Evolutionary conservation across 2,329 filamentous ascomycete species (phyloP).

Genomic region (Hymenoscyphus salicellus): DNA sequence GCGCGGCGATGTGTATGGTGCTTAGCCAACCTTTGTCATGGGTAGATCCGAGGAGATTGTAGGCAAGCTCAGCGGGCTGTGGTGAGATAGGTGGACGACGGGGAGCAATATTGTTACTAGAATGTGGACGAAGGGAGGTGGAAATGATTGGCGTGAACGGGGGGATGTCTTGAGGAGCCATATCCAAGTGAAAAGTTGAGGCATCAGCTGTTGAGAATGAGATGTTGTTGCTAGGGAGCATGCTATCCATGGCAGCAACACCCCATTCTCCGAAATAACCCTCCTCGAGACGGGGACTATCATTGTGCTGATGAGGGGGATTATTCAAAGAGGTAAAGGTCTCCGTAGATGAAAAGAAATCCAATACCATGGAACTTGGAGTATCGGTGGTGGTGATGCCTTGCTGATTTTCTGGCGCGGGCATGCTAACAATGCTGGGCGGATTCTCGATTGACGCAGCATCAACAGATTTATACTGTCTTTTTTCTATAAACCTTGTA

Average conservation of each 20-base stretch:
- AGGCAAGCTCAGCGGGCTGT: not conserved
- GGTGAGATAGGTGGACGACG: slow-evolving; percentile 3
- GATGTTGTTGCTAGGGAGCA: not conserved
- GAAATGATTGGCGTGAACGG: not conserved
- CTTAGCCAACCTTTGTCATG: not conserved
- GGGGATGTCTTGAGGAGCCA: not conserved
- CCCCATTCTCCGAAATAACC: not conserved
- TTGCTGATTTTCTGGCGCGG: not conserved
- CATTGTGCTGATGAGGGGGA: not conserved
- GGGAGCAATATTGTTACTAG: not conserved
- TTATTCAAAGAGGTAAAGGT: not conserved
- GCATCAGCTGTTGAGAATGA: slow-evolving; percentile 1
- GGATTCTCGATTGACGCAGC: no score
- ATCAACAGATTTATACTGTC: not conserved
- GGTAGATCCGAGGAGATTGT: not conserved
- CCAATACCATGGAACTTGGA: not conserved
- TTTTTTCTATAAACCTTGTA: not conserved
- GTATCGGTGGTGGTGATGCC: not conserved
- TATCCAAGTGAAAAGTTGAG: not conserved
- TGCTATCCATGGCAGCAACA: not conserved
- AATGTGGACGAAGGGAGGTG: not conserved
- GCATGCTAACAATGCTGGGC: not conserved
- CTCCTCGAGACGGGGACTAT: not conserved
- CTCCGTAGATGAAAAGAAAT: not conserved
- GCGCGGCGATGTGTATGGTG: slow-evolving; percentile 11